Evolutionary conservation across 805 yeast genomes (phyloP), one percentile per base, ranked within the genome.

Genomic region (Tetrapisispora arboricola): DNA sequence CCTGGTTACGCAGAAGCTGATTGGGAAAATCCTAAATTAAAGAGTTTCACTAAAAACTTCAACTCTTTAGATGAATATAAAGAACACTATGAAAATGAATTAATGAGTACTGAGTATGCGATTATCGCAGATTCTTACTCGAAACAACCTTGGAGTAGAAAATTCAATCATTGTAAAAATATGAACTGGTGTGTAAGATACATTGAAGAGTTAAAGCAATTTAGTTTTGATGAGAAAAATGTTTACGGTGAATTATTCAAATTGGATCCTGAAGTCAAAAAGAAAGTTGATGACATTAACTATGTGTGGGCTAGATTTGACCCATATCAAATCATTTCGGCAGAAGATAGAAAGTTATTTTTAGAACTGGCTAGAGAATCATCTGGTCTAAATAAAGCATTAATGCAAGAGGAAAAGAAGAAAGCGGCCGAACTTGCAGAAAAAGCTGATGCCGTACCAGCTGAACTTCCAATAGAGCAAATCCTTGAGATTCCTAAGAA

Each of bases 1-100:
- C 37, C 43, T 4, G 46, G 29, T 19, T 27, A 19, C 4, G 45
- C 47, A 11, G 41, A 47, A 29, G 37, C 28, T 2, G 55, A 47
- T 37, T 49, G 49, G 49, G 39, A 44, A 3, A 36, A 36, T 26
- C 44, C 45, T 7, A 36, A 33, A 2, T 34, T 46, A 4, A 37
- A 40, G 30, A 15, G 29, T 11, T 35, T 41, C 21, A 41, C 41
- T 15, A 21, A 38, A 5, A 21, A 21, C 12, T 44, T 41, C 24
- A 24, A 44, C 3, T 25, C 36, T 21, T 22, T 36, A 7, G 49
- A 45, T 25, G 46, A 42, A 3, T 33, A 44, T 12, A 21, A 41
- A 27, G 20, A 36, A 5, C 37, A 29, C 16, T 49, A 47, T 44
- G 34, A 38, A 13, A 36, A 36, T 9, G 31, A 35, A 2, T 36